phyloP scores from a whole-genome alignment of 148 eudicot species.

The Drosera capensis region DNA sequence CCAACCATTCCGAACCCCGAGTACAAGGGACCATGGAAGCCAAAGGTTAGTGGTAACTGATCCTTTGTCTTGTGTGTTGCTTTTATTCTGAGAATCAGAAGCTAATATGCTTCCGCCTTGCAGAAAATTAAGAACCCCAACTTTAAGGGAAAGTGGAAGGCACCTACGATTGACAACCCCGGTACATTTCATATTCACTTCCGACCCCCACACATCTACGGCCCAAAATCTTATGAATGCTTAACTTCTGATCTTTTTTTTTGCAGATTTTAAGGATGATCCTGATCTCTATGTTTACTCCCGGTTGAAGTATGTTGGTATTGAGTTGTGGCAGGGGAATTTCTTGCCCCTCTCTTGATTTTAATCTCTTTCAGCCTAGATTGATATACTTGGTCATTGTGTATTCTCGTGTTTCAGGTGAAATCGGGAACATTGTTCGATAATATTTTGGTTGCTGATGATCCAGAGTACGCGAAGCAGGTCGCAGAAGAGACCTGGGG shows the following conservation, averaged over 20 bases:
- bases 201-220: neutral
- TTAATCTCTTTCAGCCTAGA: neutral
- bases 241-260: neutral
- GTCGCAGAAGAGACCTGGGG: constrained; percentile 94
- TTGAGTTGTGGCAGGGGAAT: constrained; percentile 95
- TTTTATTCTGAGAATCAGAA: neutral
- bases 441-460: constrained; percentile 80
- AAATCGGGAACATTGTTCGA: constrained; percentile 94
- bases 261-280: constrained; percentile 90
- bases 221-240: neutral
- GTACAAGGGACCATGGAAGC: constrained; percentile 97
- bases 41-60: constrained; percentile 41
- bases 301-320: constrained; percentile 72
- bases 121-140: constrained; percentile 97
- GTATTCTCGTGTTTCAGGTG: constrained; percentile 32
- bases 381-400: neutral
- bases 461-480: constrained; percentile 78
- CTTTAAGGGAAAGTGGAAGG: constrained; percentile 98
- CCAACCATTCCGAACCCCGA: constrained; percentile 90
- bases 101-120: constrained; percentile 2
- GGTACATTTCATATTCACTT: constrained; percentile 18
- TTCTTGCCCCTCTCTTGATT: neutral
- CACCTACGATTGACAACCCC: constrained; percentile 95
- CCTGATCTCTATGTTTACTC: constrained; percentile 78
- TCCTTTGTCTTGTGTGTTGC: constrained; percentile 1